These are phyloP conservation scores for Tolypocladium amazonense DNA, from an alignment of 2,329 filamentous ascomycete species.

Conservation along the genomic window DNA sequence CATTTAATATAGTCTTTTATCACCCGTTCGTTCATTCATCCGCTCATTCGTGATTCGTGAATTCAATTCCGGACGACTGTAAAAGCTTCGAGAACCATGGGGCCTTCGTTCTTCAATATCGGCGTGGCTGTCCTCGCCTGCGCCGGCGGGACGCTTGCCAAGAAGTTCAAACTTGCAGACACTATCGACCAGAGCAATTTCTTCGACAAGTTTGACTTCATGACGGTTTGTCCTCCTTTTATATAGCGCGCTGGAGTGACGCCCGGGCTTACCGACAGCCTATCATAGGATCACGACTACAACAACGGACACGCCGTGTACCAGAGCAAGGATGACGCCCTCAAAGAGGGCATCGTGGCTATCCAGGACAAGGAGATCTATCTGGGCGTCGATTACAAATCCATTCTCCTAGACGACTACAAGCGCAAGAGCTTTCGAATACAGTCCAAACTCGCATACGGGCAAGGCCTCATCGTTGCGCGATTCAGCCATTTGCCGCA, in stretches of 20 bases:
- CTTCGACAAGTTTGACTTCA: conserved; percentile 31
- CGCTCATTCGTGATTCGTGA: no score
- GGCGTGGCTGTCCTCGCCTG: no score
- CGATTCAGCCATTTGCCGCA: conserved; percentile 40
- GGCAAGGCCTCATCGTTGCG: conserved; percentile 54
- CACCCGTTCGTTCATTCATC: no score
- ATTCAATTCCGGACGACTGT: no score
- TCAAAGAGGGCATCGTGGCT: conserved; percentile 15
- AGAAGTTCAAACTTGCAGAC: conserved; percentile 13
- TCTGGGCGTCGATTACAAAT: conserved; percentile 22
- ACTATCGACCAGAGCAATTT: conserved; percentile 24
- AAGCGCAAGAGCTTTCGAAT: conserved; percentile 51
- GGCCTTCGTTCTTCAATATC: no score
- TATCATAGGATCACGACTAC: not conserved
- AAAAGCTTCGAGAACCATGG: no score
- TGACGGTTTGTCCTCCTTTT: not conserved
- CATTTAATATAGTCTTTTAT: no score
- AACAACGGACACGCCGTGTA: conserved; percentile 35
- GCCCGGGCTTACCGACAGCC: conserved; percentile 10
- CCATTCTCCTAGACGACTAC: conserved; percentile 7
- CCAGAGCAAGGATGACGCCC: conserved; percentile 19
- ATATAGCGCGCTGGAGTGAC: not conserved
- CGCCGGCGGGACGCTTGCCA: no score
- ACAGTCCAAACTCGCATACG: conserved; percentile 49
- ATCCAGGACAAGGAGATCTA: conserved; percentile 19